These are phyloP conservation scores for Arthroderma sp. DNA, from an alignment of 2,329 filamentous ascomycete genomes.

Conservation along the genomic window DNA sequence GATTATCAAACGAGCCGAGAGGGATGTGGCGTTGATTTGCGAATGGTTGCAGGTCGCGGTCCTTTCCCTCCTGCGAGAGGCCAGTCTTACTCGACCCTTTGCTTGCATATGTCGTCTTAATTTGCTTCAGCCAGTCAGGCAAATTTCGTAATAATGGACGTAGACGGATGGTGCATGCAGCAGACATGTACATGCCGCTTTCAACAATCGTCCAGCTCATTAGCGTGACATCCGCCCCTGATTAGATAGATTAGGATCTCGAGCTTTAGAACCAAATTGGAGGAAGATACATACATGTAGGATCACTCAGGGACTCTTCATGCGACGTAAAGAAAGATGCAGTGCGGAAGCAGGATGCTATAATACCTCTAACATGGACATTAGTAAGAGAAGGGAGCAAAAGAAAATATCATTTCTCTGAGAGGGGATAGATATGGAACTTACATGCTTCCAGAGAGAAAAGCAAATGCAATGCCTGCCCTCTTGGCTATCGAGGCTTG, in stretches of 20 bases:
- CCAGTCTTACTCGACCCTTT: background rate
- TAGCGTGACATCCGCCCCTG: background rate
- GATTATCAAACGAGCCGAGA: background rate
- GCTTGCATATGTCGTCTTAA: background rate
- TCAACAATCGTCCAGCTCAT: background rate
- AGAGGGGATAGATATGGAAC: background rate
- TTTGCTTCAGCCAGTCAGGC: background rate
- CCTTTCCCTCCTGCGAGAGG: background rate
- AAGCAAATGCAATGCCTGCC: background rate
- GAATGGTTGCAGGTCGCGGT: background rate
- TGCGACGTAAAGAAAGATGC: background rate
- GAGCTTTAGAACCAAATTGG: background rate
- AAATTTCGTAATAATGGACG: background rate
- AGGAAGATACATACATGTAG: background rate
- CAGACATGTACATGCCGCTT: background rate
- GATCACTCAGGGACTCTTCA: background rate
- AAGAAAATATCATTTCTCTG: background rate
- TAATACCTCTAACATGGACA: background rate
- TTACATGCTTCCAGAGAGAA: background rate
- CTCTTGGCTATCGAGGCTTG: background rate
- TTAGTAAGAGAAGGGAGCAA: background rate
- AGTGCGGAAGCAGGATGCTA: background rate
- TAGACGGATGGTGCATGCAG: background rate
- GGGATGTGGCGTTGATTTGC: background rate
- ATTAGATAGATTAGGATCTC: background rate